These are phyloP conservation scores for Ogataea zsoltii DNA, from an alignment of 805 yeast genomes.

Conservation along the genomic window DNA sequence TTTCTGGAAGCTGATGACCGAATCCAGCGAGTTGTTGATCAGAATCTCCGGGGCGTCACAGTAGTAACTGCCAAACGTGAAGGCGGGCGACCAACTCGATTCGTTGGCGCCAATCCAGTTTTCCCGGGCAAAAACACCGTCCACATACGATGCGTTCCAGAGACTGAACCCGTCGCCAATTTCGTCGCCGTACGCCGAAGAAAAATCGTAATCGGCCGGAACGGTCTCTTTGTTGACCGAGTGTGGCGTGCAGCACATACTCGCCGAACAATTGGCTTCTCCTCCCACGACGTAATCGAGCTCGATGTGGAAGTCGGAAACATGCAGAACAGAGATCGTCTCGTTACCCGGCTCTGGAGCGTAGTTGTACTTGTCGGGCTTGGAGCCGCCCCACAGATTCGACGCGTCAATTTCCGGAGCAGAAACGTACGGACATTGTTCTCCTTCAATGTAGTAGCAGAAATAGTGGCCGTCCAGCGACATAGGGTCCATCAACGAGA, in stretches of 20 bases:
- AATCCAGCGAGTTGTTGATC: conserved; percentile 56
- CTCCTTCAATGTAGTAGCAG: conserved; percentile 53
- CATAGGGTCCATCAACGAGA: conserved; percentile 51
- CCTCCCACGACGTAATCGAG: conserved; percentile 53
- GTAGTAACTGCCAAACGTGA: conserved; percentile 57
- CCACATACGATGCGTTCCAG: conserved; percentile 33
- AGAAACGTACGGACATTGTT: conserved; percentile 51
- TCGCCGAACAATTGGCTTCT: conserved; percentile 56
- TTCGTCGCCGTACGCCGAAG: conserved; percentile 24
- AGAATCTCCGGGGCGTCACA: conserved; percentile 70
- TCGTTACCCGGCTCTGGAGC: conserved; percentile 41
- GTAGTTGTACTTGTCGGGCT: conserved; percentile 42
- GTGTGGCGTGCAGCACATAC: conserved; percentile 63
- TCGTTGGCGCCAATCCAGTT: conserved; percentile 23
- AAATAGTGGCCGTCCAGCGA: conserved; percentile 60
- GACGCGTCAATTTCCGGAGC: conserved; percentile 50
- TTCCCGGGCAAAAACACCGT: conserved; percentile 34
- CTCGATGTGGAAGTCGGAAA: conserved; percentile 67
- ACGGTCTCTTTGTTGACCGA: conserved; percentile 39
- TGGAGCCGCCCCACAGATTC: conserved; percentile 47
- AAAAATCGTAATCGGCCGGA: conserved; percentile 44
- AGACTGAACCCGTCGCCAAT: conserved; percentile 18
- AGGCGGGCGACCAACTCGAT: conserved; percentile 51
- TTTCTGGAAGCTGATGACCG: conserved; percentile 39
- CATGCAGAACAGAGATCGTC: conserved; percentile 61